These are phyloP conservation scores for Suhomyces panamericanus DNA, from an alignment of 1,139 yeast species.

Conservation along the genomic window DNA sequence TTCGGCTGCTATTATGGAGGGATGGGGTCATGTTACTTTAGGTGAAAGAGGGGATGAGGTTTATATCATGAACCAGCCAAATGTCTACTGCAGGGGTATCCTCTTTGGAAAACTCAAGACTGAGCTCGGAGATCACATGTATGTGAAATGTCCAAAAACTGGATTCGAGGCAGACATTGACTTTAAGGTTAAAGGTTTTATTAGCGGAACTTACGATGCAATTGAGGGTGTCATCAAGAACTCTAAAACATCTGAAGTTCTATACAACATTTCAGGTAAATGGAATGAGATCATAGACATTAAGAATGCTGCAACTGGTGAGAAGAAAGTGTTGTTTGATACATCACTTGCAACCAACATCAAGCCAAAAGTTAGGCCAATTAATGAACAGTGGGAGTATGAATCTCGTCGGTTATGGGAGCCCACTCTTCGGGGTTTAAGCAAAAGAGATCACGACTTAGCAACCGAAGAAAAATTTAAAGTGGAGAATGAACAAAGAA, in stretches of 20 bases:
- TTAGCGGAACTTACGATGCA: conserved; percentile 88
- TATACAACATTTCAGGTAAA: conserved; percentile 77
- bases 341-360: conserved; percentile 51
- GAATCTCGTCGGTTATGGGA: conserved; percentile 88
- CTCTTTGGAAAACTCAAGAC: conserved; percentile 85
- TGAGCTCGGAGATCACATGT: conserved; percentile 90
- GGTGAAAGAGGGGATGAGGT: conserved; percentile 55
- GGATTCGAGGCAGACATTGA: conserved; percentile 80
- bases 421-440: conserved; percentile 75
- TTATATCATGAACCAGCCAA: conserved; percentile 87
- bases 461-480: conserved; percentile 89
- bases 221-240: conserved; percentile 73
- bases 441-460: conserved; percentile 66
- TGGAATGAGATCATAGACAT: conserved; percentile 90
- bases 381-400: conserved; percentile 72
- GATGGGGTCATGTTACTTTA: conserved; percentile 71
- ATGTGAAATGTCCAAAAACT: conserved; percentile 60
- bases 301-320: conserved; percentile 51
- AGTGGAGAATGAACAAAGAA: conserved; percentile 83
- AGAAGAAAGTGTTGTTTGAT: conserved; percentile 61
- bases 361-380: conserved; percentile 72
- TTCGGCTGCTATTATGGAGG: conserved; percentile 97
- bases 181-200: conserved; percentile 92
- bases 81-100: conserved; percentile 93
- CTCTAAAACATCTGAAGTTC: conserved; percentile 49